Evolutionary conservation across 305 asterid species (phyloP).

Genomic region (Caryopteris hybrid): DNA sequence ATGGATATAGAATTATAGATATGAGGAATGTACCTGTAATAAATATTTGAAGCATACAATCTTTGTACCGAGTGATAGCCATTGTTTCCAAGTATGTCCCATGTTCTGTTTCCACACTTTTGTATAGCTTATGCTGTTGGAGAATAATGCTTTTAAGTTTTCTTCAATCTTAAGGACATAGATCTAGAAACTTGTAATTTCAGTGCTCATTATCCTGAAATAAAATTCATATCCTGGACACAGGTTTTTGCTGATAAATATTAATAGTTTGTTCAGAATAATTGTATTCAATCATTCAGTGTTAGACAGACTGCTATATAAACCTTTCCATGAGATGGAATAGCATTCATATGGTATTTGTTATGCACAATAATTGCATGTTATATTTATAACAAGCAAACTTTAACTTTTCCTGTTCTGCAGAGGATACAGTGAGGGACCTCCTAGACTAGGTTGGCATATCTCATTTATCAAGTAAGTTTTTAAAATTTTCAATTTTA

Average conservation of each 20-base stretch:
- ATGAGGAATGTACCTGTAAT: neutral
- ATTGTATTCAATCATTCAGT: too few species aligned
- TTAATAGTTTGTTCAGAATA: too few species aligned
- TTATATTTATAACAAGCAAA: neutral
- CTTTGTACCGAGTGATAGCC: neutral
- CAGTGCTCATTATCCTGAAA: too few species aligned
- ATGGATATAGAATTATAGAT: neutral
- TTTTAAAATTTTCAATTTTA: neutral
- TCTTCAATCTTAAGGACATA: neutral
- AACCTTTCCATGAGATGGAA: too few species aligned
- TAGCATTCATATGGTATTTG: too few species aligned
- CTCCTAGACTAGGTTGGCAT: conserved; percentile 73
- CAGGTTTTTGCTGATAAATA: too few species aligned
- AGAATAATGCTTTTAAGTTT: too few species aligned
- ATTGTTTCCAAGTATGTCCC: neutral
- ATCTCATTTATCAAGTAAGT: conserved; percentile 76
- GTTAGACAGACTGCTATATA: too few species aligned
- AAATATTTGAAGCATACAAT: neutral
- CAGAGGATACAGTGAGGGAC: conserved; percentile 52
- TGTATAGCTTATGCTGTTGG: neutral
- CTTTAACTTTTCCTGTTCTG: neutral
- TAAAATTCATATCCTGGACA: too few species aligned
- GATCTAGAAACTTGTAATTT: neutral
- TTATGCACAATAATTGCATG: too few species aligned
- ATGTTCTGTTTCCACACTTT: neutral